phyloP scores from a whole-genome alignment of 164 flowering plant genomes.

The Cinnamomum chago region DNA sequence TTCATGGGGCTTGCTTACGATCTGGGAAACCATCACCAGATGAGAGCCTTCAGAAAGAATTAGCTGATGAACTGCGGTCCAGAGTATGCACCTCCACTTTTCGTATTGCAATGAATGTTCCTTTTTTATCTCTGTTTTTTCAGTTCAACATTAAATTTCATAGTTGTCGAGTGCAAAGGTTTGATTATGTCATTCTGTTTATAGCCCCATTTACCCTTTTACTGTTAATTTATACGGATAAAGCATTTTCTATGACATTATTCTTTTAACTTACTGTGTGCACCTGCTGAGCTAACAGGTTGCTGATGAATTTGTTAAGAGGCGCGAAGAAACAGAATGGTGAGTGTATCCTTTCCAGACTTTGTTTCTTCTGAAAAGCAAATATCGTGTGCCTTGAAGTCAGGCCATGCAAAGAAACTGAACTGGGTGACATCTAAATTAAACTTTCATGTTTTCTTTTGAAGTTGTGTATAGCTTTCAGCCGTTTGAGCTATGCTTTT shows the following conservation, averaged over 20 bases:
- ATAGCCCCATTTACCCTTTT: background rate
- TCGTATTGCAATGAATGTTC: background rate
- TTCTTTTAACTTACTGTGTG: background rate
- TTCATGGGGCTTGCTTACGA: slow-evolving; percentile 82
- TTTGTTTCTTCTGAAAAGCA: background rate
- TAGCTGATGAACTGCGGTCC: slow-evolving; percentile 86
- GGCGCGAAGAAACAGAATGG: slow-evolving; percentile 96
- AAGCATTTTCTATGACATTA: background rate
- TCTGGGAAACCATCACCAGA: slow-evolving; percentile 71
- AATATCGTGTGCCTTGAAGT: background rate
- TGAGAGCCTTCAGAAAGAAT: slow-evolving; percentile 57
- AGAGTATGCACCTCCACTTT: slow-evolving; percentile 35
- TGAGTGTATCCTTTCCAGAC: slow-evolving; percentile 23
- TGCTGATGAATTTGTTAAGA: slow-evolving; percentile 86
- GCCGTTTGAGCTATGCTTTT: background rate
- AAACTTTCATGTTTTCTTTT: background rate
- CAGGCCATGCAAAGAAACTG: background rate
- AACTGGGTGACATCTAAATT: background rate
- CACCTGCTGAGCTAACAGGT: slow-evolving; percentile 48
- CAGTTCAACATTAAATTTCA: background rate
- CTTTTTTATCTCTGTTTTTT: background rate
- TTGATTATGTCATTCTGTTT: background rate
- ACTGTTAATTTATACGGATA: background rate
- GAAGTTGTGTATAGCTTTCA: background rate
- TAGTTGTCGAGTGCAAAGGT: background rate